Conservation (phyloP, 176 grass and related monocot genomes). For the Hordeum marinum region DNA sequence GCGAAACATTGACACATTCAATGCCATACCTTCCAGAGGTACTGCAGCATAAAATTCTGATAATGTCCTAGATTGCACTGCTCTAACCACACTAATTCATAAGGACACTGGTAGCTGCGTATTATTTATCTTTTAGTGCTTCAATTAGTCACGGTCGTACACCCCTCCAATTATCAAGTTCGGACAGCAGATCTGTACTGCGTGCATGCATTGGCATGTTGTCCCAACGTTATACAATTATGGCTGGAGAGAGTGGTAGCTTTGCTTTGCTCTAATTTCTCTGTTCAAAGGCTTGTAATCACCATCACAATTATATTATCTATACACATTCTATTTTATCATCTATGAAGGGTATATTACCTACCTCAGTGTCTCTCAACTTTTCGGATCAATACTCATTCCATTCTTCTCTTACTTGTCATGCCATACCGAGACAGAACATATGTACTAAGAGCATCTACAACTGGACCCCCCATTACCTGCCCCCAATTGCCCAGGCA, state of each 20-base stretch:
- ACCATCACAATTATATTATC: too few species aligned
- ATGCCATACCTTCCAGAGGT: not conserved
- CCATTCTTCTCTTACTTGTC: not conserved
- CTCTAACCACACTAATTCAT: not conserved
- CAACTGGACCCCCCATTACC: too few species aligned
- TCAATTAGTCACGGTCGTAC: not conserved
- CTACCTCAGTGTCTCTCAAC: conserved; percentile 2
- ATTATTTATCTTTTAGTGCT: not conserved
- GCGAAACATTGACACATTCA: not conserved
- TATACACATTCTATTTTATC: not conserved
- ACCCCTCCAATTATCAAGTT: not conserved
- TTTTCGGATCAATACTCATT: not conserved
- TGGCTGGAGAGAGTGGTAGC: too few species aligned
- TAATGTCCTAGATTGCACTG: not conserved
- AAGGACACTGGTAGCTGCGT: not conserved
- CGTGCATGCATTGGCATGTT: too few species aligned
- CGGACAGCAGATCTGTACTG: too few species aligned
- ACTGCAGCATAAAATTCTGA: not conserved
- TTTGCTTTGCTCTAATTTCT: too few species aligned
- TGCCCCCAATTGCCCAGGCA: too few species aligned
- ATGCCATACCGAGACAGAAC: not conserved
- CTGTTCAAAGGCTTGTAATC: too few species aligned
- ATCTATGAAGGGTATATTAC: not conserved
- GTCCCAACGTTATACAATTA: too few species aligned
- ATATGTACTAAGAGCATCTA: too few species aligned